Evolutionary conservation across 2,329 filamentous ascomycete genomes (phyloP), one percentile per base, ranked within the genome.

Genomic region (Ophiocordyceps robertsii): DNA sequence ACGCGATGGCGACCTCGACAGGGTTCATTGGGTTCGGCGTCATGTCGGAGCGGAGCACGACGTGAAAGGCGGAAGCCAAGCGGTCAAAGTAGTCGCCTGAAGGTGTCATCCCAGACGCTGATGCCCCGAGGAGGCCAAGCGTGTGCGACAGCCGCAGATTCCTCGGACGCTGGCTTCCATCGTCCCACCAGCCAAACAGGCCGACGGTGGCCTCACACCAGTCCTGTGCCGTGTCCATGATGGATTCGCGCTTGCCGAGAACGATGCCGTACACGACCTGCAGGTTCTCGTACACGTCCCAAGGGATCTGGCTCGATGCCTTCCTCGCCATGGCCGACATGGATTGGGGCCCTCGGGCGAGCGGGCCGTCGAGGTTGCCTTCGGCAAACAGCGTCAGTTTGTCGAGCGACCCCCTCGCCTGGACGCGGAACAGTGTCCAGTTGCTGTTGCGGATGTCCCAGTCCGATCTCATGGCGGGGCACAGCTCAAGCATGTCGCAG

Each of bases 141-240:
- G 63, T 58, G 29, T 64, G 62, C 12, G 67, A 64, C 31, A 66
- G 52, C 44, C 60, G 56, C 17, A 62, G 55, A 39, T 56, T 62
- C 51, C 64, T 67, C 45, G 61, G 62, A 40, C 60, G 68, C 48
- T 58, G 59, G 46, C 79, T 75, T n/a, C 76, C 75, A 46, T 92
- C 86, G 56, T 94, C 82, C 88, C 89, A 95, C 90, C 90, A 96
- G 6, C 84, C 80, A 29, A 89, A 80, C 40, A 96, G 66, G 2
- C 82, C 84, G 46, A 95, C 65, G 0, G 82, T 84, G 0, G 87
- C 89, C 65, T 96, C 90, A 41, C 90, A 79, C 90, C 90, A 96
- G 60, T 95, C 89, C 54, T 90, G 80, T 1, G 88, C 77, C 37
- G 80, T 77, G 38, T 80, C 75, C 46, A 93, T 67, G 41, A 95